Evolutionary conservation across 2,329 filamentous ascomycete genomes (phyloP).

Genomic region (Lasiodiplodia hormozganensis): DNA sequence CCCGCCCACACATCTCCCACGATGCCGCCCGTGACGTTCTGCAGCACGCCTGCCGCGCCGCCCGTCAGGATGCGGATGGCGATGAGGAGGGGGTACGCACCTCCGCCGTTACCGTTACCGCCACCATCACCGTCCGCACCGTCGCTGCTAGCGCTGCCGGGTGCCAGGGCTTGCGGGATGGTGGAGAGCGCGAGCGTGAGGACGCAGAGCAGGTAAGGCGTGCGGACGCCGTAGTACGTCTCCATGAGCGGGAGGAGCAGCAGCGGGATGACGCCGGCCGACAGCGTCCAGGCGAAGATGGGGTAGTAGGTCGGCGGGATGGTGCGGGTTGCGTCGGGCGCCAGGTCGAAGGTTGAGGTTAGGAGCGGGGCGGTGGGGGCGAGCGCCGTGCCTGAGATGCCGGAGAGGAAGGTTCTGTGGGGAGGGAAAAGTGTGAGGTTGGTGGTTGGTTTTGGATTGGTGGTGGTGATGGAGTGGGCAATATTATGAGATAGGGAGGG

Average conservation of each 20-base stretch:
- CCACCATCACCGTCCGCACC: no score
- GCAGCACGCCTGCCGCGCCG: slow-evolving; percentile 51
- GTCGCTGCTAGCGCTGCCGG: slow-evolving; percentile 25
- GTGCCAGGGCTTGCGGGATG: slow-evolving; percentile 51
- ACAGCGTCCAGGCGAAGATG: slow-evolving; percentile 45
- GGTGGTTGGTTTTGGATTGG: neutral
- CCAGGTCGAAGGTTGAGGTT: slow-evolving; percentile 36
- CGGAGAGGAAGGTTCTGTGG: slow-evolving; percentile 39
- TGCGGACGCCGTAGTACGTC: slow-evolving; percentile 44
- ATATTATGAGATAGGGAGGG: neutral
- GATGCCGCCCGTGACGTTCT: slow-evolving; percentile 48
- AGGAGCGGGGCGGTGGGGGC: slow-evolving; percentile 39
- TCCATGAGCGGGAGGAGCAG: slow-evolving; percentile 47
- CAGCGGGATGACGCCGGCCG: slow-evolving; percentile 46
- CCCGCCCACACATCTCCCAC: slow-evolving; percentile 48
- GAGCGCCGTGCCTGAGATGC: slow-evolving; percentile 48
- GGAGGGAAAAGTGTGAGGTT: neutral
- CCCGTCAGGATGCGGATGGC: slow-evolving; percentile 54
- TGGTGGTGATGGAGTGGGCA: neutral
- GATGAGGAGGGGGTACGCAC: slow-evolving; percentile 54
- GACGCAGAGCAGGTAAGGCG: slow-evolving; percentile 32
- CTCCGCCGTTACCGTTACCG: no score
- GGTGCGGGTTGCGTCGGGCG: slow-evolving; percentile 32
- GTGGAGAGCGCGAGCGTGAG: slow-evolving; percentile 51
- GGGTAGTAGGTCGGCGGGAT: slow-evolving; percentile 48